Base-by-base conservation (phyloP, 2,329 filamentous ascomycete species). In the Aquanectria penicillioides region DNA sequence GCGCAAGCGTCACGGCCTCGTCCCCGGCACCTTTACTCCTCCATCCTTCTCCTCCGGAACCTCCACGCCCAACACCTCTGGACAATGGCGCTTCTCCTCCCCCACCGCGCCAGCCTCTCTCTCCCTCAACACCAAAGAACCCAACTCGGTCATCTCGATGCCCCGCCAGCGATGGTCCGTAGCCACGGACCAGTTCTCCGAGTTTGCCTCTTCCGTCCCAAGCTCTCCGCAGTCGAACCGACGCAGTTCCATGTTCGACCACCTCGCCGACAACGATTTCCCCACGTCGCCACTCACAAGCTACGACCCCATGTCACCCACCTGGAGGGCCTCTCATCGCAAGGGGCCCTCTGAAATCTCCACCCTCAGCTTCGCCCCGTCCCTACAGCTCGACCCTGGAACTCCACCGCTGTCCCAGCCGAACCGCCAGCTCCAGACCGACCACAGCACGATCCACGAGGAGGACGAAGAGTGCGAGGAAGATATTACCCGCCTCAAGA, bases 231-330 rank as follows among this genome's bases (percentile, higher is more conserved):
- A 83, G 38, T 95, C 93, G 2, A 87, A 87, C 25, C 87, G 88
- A 62, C 86, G 89, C 15, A 85, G 85, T 47, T 92, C 91, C 0
- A 80, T 97, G 41, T 97, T 97, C 69, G 94, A 97, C 73, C 84
- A 92, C 48, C 67, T 68, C 31, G 52, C 59, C 4, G 74, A 75
- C 10, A 65, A 89, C 85, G 93, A 92, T 10, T 84, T 89, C 43
- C 92, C 94, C 1, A 89, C 87, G 1, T 97, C 94, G 31, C 94
- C 95, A 1, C 89, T 91, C 13, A 97, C 93, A 1, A 89, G 88
- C 50, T 80, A 89, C 12, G 85, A 82, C 81, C 91, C 93, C 2
- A 79, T 86, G 68, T 90, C 90, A 36, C 86, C 83, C 2, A 80
- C 81, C 3, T 86, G 86, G 78, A 76, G 75, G 29, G 72, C 79